Base-by-base conservation (phyloP, 2,329 filamentous ascomycete genomes). In the Aspergillus pseudoviridinutans region DNA sequence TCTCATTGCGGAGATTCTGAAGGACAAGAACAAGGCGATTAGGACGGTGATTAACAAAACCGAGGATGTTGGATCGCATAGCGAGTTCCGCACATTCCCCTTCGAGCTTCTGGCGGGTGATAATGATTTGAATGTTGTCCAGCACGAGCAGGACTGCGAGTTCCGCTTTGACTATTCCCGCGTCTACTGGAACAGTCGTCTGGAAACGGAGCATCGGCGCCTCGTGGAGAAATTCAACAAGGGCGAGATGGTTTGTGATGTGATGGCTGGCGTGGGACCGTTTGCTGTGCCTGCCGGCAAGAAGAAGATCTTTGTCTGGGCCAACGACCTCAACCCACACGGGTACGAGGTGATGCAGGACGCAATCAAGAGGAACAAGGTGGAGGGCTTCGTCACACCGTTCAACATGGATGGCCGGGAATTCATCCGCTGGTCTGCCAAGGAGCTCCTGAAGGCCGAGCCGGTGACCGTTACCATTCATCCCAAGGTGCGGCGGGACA, bases 191-290 rank as follows among this genome's bases (percentile, higher is more conserved):
- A 99, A 99, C 76, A 92, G 87, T 68, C 87, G 93, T 64, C 84
- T 99, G 14, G 88, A 95, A 68, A 90, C 87, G 0, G 94, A 99
- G 75, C 94, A 99, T 75, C 86, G 88, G 62, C 83, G 94, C 3
- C 79, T 97, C 17, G 85, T 93, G 58, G 79, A 82, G 53, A 77
- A 87, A 55, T 97, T 97, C 79, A 78, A 85, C 56, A 86, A 89
- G 6, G 92, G 94, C 42, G 90, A 97, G 69, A 92, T 92, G 3
- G 90, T 97, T 1, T 94, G 89, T 77, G 94, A 99, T 74, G 89
- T 97, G 63, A 99, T 97, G 93, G 93, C 92, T 0, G 94, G 94
- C 47, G 92, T 99, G 51, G 94, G 94, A 0, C 94, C 94, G 0
- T 99, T 99, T 74, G 92, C 93, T 24, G 82, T 96, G 3, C 94